These are phyloP conservation scores for Leavenworthia alabamica DNA, from an alignment of 345 rosid species.

Conservation along the genomic window DNA sequence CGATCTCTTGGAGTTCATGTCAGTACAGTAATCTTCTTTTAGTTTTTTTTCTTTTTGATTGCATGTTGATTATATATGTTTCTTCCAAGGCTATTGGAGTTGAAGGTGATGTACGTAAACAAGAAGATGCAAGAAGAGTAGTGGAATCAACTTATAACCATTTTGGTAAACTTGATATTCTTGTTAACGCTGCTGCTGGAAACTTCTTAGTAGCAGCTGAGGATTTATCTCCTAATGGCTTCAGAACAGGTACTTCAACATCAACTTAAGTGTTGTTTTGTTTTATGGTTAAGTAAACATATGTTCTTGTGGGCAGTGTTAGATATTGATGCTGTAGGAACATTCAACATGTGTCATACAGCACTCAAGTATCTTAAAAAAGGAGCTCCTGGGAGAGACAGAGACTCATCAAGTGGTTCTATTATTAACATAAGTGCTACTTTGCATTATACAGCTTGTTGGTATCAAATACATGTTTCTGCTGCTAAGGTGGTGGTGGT, in stretches of 20 bases:
- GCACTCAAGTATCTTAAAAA: conserved; percentile 67
- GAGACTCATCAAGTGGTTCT: conserved; percentile 40
- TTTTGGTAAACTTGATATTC: conserved; percentile 60
- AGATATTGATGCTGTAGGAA: conserved; percentile 76
- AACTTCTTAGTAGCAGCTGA: conserved; percentile 69
- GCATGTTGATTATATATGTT: background rate
- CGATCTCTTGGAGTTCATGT: conserved; percentile 54
- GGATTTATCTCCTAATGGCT: conserved; percentile 80
- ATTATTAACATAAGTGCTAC: conserved; percentile 79
- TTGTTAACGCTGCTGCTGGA: conserved; percentile 81
- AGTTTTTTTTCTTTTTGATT: background rate
- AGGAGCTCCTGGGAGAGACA: conserved; percentile 60
- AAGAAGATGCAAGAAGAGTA: conserved; percentile 63
- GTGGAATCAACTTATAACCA: conserved; percentile 59
- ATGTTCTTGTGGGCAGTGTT: conserved; percentile 40
- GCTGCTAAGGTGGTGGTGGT: conserved; percentile 80
- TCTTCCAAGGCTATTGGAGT: conserved; percentile 57
- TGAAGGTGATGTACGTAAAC: conserved; percentile 81
- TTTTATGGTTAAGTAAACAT: background rate
- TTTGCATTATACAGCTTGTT: conserved; percentile 64
- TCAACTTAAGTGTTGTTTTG: background rate
- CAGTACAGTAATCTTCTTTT: conserved; percentile 30
- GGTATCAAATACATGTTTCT: conserved; percentile 82
- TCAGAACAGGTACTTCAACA: conserved; percentile 47
- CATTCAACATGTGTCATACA: conserved; percentile 65